Percentiles rank a stretch among this genome's conserved stretches.
Evolutionary conservation across 2,329 filamentous ascomycete genomes (phyloP).

Genomic region (Polytolypa hystricis): DNA sequence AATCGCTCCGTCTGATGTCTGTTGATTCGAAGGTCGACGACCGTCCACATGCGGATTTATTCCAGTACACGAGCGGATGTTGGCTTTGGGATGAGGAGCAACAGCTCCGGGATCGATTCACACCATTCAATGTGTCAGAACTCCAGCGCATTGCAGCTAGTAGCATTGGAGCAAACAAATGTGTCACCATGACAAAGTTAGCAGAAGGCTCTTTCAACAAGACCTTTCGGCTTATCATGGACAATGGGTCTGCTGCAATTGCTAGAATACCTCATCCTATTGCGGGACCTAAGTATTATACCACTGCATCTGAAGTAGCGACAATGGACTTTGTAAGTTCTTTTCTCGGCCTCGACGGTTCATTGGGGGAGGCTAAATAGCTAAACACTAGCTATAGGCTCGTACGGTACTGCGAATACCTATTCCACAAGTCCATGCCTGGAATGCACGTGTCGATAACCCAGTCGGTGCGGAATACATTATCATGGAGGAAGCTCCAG

Average conservation of each 20-base stretch:
- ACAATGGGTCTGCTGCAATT: constrained; percentile 17
- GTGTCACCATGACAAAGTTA: constrained; percentile 27
- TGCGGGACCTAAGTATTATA: constrained; percentile 7
- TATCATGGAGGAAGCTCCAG: constrained; percentile 21
- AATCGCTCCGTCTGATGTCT: constrained; percentile 2
- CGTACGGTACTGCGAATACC: constrained; percentile 13
- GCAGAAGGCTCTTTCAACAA: constrained; percentile 30
- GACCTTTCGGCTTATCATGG: constrained; percentile 20
- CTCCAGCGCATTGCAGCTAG: constrained; percentile 21
- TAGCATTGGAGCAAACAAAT: constrained; percentile 18
- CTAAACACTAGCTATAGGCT: constrained; percentile 9
- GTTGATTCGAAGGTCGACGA: not conserved
- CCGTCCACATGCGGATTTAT: constrained; percentile 15
- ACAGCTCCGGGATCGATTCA: constrained; percentile 19
- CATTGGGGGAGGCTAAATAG: not conserved
- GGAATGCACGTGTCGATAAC: constrained; percentile 13
- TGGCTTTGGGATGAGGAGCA: constrained; percentile 24
- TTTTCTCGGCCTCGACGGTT: not conserved
- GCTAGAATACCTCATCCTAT: constrained; percentile 10
- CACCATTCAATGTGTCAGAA: constrained; percentile 22
- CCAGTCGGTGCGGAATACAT: constrained; percentile 17
- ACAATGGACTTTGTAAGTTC: constrained; percentile 14
- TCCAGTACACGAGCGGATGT: constrained; percentile 19
- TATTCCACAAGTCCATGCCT: constrained; percentile 9
- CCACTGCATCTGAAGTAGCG: constrained; percentile 11